A percentile compares a stretch with the other conserved stretches of the same genome.
phyloP scores from a whole-genome alignment of 495 filamentous ascomycete species.

The Hypoxylon trugodes region DNA sequence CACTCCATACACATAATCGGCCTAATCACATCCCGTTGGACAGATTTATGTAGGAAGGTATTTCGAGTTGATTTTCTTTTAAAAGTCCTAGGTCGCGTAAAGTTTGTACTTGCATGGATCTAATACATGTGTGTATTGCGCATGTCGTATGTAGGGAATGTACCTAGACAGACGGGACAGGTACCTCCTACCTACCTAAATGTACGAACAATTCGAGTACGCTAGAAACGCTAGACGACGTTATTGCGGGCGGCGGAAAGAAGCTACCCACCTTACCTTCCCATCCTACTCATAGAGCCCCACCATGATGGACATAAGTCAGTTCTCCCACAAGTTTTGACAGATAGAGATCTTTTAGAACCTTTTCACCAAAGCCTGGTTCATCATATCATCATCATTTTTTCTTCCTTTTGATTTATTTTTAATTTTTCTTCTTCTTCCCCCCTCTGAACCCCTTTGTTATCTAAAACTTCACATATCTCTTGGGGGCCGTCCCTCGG shows the following conservation, averaged over 20 bases:
- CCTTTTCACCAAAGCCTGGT: conserved; percentile 33
- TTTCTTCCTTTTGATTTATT: conserved; percentile 33
- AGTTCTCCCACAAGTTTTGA: conserved; percentile 37
- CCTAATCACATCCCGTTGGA: too few relatives aligned
- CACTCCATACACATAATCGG: too few relatives aligned
- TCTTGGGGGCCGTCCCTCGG: conserved; percentile 37
- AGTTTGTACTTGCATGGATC: too few relatives aligned
- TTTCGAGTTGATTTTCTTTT: too few relatives aligned
- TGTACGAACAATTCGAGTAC: too few relatives aligned
- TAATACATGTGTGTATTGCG: too few relatives aligned
- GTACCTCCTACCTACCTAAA: conserved; percentile 5
- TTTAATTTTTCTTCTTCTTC: conserved; percentile 25
- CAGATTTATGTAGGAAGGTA: too few relatives aligned
- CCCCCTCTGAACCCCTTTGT: too few relatives aligned
- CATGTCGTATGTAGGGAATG: too few relatives aligned
- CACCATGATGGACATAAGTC: conserved; percentile 41
- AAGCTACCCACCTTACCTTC: conserved; percentile 9
- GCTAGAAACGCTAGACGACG: too few relatives aligned
- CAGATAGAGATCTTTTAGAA: conserved; percentile 35
- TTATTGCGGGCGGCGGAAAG: conserved; percentile 16
- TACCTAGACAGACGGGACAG: too few relatives aligned
- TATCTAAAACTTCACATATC: conserved; percentile 13
- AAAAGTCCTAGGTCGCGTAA: too few relatives aligned
- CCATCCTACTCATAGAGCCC: conserved; percentile 16
- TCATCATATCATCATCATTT: conserved; percentile 42